Conservation (phyloP, 164 flowering plant species). For the Amborella trichopoda region DNA sequence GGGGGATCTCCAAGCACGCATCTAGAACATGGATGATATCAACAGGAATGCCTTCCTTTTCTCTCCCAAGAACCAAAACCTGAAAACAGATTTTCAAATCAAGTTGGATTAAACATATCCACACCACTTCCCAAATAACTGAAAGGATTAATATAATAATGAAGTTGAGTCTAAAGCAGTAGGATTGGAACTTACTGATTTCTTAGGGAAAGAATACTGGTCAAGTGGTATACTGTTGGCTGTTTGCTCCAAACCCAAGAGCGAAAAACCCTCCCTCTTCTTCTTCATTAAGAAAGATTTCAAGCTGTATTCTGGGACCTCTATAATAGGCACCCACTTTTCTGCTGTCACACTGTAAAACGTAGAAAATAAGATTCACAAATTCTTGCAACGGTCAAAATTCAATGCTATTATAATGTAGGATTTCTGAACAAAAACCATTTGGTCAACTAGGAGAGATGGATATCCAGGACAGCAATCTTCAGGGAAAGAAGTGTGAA, state of each 20-base stretch:
- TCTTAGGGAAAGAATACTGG: constrained; percentile 51
- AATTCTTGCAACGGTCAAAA: no score
- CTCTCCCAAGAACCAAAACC: constrained; percentile 95
- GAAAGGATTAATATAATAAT: no score
- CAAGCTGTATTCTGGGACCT: constrained; percentile 68
- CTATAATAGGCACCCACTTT: constrained; percentile 90
- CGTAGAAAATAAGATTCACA: no score
- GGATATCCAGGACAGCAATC: no score
- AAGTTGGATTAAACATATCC: no score
- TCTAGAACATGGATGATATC: constrained; percentile 86
- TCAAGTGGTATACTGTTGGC: constrained; percentile 84
- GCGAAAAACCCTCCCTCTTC: constrained; percentile 71
- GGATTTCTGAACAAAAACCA: no score
- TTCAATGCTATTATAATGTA: no score
- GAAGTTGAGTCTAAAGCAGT: no score
- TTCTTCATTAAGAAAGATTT: constrained; percentile 69
- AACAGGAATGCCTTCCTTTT: constrained; percentile 96
- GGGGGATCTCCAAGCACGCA: constrained; percentile 94
- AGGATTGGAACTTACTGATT: constrained; percentile 32
- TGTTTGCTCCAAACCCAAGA: constrained; percentile 96
- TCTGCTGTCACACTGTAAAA: constrained; percentile 95
- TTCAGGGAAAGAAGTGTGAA: no score
- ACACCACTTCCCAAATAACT: no score
- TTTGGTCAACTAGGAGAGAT: no score
- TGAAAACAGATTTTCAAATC: constrained; percentile 11